Percentiles rank a stretch among this genome's conserved stretches.
Conservation (phyloP, 495 filamentous ascomycete genomes). For the Bombardia bombarda region DNA sequence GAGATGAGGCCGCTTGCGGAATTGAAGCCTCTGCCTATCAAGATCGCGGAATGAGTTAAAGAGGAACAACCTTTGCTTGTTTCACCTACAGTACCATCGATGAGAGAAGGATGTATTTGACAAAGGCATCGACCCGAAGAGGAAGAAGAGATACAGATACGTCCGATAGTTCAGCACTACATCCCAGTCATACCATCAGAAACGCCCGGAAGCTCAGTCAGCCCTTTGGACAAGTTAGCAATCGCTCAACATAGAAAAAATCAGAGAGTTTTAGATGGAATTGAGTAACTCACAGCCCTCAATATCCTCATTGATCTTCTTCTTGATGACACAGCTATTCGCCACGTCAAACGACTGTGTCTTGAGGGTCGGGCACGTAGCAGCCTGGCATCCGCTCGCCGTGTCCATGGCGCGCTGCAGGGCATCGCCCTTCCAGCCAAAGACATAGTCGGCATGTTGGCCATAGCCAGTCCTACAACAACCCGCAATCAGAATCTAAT, state of each 20-base stretch:
- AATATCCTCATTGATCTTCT: slow-evolving; percentile 29
- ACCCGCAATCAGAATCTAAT: no score
- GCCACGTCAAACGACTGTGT: slow-evolving; percentile 29
- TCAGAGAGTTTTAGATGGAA: background rate
- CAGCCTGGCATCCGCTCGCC: slow-evolving; percentile 6
- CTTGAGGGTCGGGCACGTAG: slow-evolving; percentile 19
- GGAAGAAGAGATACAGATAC: no score
- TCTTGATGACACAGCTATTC: slow-evolving; percentile 29
- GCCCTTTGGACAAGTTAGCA: background rate
- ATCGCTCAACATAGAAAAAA: background rate
- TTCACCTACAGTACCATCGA: no score
- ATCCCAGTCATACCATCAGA: no score
- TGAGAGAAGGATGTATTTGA: no score
- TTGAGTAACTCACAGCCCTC: slow-evolving; percentile 36
- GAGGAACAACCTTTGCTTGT: no score
- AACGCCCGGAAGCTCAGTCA: background rate
- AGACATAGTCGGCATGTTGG: slow-evolving; percentile 41
- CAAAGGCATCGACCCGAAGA: no score
- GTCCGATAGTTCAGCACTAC: no score
- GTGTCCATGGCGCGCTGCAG: slow-evolving; percentile 39
- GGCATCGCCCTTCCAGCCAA: slow-evolving; percentile 36
- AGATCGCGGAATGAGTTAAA: slow-evolving; percentile 2
- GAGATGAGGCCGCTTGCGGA: slow-evolving; percentile 2
- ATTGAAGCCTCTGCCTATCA: slow-evolving; percentile 5
- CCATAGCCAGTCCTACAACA: slow-evolving; percentile 24